Base-by-base conservation (phyloP, 2,329 filamentous ascomycete genomes). In the Aspergillus novofumigatus region DNA sequence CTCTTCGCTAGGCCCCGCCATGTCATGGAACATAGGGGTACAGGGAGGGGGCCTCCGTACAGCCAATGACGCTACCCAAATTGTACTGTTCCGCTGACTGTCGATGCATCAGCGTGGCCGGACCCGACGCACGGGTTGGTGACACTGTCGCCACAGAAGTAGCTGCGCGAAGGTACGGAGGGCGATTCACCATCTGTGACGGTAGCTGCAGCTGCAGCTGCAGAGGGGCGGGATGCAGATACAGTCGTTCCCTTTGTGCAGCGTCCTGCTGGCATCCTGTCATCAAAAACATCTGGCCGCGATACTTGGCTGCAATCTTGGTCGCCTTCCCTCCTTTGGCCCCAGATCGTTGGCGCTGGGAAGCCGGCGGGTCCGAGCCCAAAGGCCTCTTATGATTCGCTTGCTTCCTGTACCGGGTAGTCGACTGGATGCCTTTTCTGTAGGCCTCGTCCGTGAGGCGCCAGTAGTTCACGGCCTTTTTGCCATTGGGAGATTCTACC, bases 401-500 rank as follows among this genome's bases (percentile, higher is more conserved):
- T 52, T 71, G 65, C 58, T 86, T 87, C 62, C 89, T 84, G 72
- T 90, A 92, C 62, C 88, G 80, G 1, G 93, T 97, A 0, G 93
- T 97, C 57, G 91, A 93, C 73, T 92, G 86, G 51, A 97, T 89
- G 26, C 61, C 90, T 25, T 88, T 77, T 21, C 75, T 74, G 32
- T 91, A 76, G 0, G 91, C 90, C 72, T 87, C 86, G 1, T 85
- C 78, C 38, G 87, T 86, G 26, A 97, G 78, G 47, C 86, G 83
- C 93, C 93, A 97, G 72, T 89, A 83, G 69, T 89, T 92, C 68
- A 88, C 86, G 8, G 79, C 69, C 55, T 85, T 83, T 21, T 81
- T 77, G 50, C 79, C 74, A 7, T 73, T 63, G 20, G 62, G 68
- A 25, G 72, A 62, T 56, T 77, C 78, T 70, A 84, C 83, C 62